Percentiles rank a stretch among this genome's conserved stretches.
phyloP scores from a whole-genome alignment of 2,329 filamentous ascomycete genomes.

The Colletotrichum tamarilloi region DNA sequence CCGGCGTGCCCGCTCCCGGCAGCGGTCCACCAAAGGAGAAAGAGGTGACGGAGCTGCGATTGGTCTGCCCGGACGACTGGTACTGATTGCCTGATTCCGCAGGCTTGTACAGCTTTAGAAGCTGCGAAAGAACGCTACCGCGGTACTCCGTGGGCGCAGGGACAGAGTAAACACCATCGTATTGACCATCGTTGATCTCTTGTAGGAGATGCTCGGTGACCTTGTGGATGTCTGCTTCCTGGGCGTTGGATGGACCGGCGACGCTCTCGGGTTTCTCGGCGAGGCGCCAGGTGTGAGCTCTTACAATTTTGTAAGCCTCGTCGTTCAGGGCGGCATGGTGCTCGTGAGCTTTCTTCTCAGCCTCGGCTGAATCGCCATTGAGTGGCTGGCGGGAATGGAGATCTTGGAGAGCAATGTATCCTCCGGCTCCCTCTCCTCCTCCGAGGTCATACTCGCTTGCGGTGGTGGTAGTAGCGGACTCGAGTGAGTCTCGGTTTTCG shows the following conservation, averaged over 20 bases:
- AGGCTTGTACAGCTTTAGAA: constrained; percentile 59
- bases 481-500: constrained; percentile 49
- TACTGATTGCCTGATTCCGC: constrained; percentile 40
- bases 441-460: constrained; percentile 42
- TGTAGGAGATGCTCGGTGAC: constrained; percentile 33
- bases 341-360: constrained; percentile 36
- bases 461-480: constrained; percentile 47
- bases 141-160: constrained; percentile 55
- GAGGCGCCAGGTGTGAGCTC: constrained; percentile 50
- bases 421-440: constrained; percentile 35
- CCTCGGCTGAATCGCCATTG: constrained; percentile 10
- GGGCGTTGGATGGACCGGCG: constrained; percentile 26
- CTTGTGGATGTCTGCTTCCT: constrained; percentile 8
- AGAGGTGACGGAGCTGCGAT: constrained; percentile 39
- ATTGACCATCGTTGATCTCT: constrained; percentile 52
- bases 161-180: constrained; percentile 54
- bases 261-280: constrained; percentile 6
- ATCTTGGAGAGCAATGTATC: constrained; percentile 46
- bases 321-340: constrained; percentile 43
- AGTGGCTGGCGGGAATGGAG: constrained; percentile 38
- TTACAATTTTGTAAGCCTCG: constrained; percentile 56
- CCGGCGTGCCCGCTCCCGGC: constrained; percentile 50
- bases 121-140: constrained; percentile 57
- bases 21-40: constrained; percentile 49
- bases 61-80: constrained; percentile 36